Evolutionary conservation across 2,329 filamentous ascomycete species (phyloP).

Genomic region (Zymoseptoria pseudotritici): DNA sequence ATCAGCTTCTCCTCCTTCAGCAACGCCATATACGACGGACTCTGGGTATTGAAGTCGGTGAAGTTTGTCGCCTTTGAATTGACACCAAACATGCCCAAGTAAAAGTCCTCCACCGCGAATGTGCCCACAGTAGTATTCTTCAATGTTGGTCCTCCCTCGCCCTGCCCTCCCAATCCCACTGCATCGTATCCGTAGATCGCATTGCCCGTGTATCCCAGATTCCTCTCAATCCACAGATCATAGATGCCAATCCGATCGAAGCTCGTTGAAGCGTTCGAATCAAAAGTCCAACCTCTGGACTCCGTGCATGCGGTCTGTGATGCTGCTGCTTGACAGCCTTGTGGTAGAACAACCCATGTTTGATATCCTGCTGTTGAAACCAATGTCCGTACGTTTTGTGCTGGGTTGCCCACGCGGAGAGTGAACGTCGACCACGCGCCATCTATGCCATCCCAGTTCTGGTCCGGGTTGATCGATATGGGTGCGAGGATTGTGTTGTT

Average conservation of each 20-base stretch:
- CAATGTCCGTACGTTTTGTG: constrained; percentile 48
- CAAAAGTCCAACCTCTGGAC: constrained; percentile 54
- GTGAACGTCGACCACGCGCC: constrained; percentile 66
- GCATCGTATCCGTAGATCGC: constrained; percentile 56
- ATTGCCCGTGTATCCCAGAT: constrained; percentile 53
- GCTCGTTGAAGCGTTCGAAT: constrained; percentile 45
- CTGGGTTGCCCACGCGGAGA: constrained; percentile 50
- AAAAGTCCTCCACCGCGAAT: constrained; percentile 35
- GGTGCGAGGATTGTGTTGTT: constrained; percentile 18
- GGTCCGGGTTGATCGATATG: constrained; percentile 23
- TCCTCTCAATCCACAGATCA: constrained; percentile 49
- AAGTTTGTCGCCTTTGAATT: constrained; percentile 46
- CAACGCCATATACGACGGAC: constrained; percentile 44
- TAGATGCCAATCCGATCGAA: constrained; percentile 56
- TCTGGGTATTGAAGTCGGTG: constrained; percentile 46
- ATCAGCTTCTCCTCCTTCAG: constrained; percentile 54
- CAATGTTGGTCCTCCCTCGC: constrained; percentile 35
- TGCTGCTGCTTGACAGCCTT: constrained; percentile 44
- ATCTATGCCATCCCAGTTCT: constrained; percentile 51
- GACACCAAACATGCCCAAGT: constrained; percentile 42
- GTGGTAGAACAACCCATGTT: constrained; percentile 58
- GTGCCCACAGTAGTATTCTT: constrained; percentile 37
- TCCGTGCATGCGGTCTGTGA: constrained; percentile 40
- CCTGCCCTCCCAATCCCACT: constrained; percentile 34
- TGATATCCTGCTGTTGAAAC: constrained; percentile 64